Evolutionary conservation across 1,284 basidiomycete species (phyloP), one percentile per base, ranked within the genome.

Genomic region (Tetrapyrgos nigripes): DNA sequence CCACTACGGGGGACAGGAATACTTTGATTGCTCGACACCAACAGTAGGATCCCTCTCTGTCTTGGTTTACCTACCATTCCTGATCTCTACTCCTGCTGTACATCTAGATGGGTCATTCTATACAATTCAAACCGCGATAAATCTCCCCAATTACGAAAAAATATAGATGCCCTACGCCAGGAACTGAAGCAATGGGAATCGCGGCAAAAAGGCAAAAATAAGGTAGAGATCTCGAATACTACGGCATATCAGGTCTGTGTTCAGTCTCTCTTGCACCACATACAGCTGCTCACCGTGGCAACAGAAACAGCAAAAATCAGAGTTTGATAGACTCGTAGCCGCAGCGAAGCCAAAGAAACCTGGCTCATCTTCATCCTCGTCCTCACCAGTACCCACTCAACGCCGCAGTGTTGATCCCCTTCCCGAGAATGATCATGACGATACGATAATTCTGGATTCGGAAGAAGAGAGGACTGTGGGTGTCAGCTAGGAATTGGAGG

Each of bases 101-200:
- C 56, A n/a, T n/a, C n/a, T n/a, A 91, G 89, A 63, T 92, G 87
- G 86, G 79, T 89, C 0, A 82, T 84, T 67, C 65, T 88, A 40
- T 87, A 81, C 66, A 92, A 92, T 61, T 83, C 88, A 21, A 92
- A 91, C 68, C 74, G 89, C 9, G 90, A 92, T 70, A 82, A 81
- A 59, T 76, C 77, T n/a, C 57, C 66, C 1, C 56, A 65, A 19
- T 74, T 80, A 47, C 79, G 87, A 27, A 83, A 81, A 67, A 75
- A 76, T n/a, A 66, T 76, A 45, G 62, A 69, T 1, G 81, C 83
- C 45, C 76, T 91, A 10, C 74, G 78, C 43, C 69, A 67, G 51
- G 87, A 89, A 26, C 67, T 91, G 62, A 80, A 76, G 62, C 75
- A 74, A 63, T 87, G 85, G 84, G 89, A 91, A 63, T 82, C 84